Conservation (phyloP, 1,139 yeast genomes). For the Taphrina communis region DNA sequence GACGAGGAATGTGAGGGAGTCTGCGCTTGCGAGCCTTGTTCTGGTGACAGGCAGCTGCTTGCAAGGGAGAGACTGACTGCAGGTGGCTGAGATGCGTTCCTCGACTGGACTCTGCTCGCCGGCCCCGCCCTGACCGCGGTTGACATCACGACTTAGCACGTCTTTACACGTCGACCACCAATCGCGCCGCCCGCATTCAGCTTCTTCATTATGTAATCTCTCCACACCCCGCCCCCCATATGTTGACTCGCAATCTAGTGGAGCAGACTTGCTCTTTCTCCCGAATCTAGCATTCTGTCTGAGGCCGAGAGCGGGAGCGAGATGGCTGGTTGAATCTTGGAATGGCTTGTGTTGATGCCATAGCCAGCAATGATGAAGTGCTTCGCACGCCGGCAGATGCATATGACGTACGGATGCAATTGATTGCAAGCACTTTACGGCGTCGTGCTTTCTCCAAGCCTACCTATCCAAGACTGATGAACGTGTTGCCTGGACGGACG, state of each 20-base stretch:
- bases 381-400: background rate
- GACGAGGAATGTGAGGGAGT: no score
- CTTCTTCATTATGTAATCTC: slow-evolving; percentile 6
- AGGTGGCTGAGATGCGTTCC: no score
- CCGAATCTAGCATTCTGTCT: no score
- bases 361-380: background rate
- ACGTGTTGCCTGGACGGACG: slow-evolving; percentile 28
- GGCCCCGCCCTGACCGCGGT: slow-evolving; percentile 5
- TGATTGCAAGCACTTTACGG: background rate
- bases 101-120: background rate
- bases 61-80: no score
- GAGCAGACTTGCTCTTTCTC: no score
- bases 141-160: slow-evolving; percentile 28
- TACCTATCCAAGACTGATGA: slow-evolving; percentile 30
- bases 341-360: background rate
- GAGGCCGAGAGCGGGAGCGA: no score
- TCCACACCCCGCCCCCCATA: background rate
- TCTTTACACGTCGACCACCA: slow-evolving; percentile 25
- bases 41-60: no score
- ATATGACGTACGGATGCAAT: background rate
- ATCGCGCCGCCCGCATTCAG: slow-evolving; percentile 20
- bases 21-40: no score
- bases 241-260: no score
- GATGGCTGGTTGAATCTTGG: no score
- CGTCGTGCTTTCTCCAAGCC: background rate